Conservation (phyloP, 148 eudicot species). For the Euryodendron excelsum region DNA sequence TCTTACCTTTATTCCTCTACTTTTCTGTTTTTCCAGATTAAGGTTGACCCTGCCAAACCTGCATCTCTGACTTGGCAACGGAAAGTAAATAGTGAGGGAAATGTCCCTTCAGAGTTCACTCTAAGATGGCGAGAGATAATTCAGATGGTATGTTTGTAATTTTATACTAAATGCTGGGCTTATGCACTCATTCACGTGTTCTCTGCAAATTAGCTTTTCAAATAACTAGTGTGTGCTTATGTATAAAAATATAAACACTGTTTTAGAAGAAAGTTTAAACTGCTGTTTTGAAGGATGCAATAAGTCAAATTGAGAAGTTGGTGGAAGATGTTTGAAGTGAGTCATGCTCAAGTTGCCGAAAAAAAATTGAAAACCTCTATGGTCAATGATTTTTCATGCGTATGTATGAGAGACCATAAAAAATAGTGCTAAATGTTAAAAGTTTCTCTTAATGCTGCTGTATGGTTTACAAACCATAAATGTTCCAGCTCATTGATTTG, state of each 20-base stretch:
- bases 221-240: too few species aligned
- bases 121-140: slow-evolving; percentile 50
- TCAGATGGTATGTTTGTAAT: slow-evolving; percentile 54
- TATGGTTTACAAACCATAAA: slow-evolving; percentile 3
- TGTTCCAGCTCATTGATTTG: too few species aligned
- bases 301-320: not conserved
- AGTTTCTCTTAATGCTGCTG: not conserved
- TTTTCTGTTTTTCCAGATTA: slow-evolving; percentile 39
- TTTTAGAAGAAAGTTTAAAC: not conserved
- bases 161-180: not conserved
- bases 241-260: too few species aligned
- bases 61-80: slow-evolving; percentile 78
- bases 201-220: not conserved
- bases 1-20: not conserved
- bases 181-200: not conserved
- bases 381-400: not conserved
- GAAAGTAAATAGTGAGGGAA: slow-evolving; percentile 52
- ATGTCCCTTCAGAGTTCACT: slow-evolving; percentile 48
- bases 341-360: not conserved
- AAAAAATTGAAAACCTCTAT: not conserved
- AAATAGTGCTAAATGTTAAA: too few species aligned
- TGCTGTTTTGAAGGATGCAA: slow-evolving; percentile 1
- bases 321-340: not conserved
- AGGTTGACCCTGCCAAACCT: slow-evolving; percentile 66
- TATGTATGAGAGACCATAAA: not conserved